Base-by-base conservation (phyloP, 2,329 filamentous ascomycete species). In the Xylariomycetidae sp. region DNA sequence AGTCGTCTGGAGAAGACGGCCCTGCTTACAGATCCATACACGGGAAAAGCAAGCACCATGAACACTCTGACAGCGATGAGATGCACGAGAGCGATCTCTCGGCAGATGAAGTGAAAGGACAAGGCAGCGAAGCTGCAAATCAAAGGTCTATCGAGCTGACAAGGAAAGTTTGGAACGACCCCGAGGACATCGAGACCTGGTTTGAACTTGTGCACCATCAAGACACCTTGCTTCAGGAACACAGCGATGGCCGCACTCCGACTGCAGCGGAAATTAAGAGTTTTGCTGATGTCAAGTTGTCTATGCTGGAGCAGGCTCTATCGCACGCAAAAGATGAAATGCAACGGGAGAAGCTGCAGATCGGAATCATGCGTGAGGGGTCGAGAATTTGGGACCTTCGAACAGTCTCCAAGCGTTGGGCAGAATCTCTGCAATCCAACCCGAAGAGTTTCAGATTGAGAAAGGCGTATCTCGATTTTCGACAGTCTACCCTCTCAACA, bases 121-220 rank as follows among this genome's bases (percentile, higher is more conserved):
- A 55, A 14, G 38, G 54, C 7, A 61, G 68, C 31, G 62, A 69
- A 19, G 64, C 70, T 2, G 54, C 73, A 3, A 74, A 65, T 27
- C 61, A 69, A 50, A 72, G 62, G 36, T 77, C 76, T 10, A 66
- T 81, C 0, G 65, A 79, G 32, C 64, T 95, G 6, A 75, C 72
- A 3, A 74, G 71, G 10, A 68, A 57, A 19, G 77, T 87, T 20
- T 78, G 82, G 35, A 66, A 81, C 1, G 57, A 75, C 15, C 85
- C 88, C 1, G 57, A 68, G 5, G 74, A 93, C 49, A 66, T 85
- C 14, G 64, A 78, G 25, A 69, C 77, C 13, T 96, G 90, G 90
- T 58, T 93, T 12, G 69, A 75, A 23, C 67, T 95, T n/a, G 82
- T 90, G 28, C 64, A 78, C 6, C 79, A 94, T 40, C 90, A 96